Evolutionary conservation across 208 protist species (phyloP), one percentile per base, ranked within the genome.

Genomic region (Wallacemonas sp.): DNA sequence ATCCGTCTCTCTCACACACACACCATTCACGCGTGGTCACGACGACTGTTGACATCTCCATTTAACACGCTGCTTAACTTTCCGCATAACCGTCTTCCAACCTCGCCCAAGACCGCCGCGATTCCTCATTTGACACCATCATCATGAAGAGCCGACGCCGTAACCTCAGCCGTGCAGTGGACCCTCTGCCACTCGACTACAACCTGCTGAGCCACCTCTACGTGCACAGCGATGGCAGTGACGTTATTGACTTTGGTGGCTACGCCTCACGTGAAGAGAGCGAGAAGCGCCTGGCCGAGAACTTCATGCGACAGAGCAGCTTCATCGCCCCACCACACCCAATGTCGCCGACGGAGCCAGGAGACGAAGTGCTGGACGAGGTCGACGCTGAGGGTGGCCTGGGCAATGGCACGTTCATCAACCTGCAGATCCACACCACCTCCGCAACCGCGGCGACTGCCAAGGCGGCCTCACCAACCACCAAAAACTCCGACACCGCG

Each of bases 161-260:
- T 48, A 63, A 78, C 21, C 49, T 67, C 24, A 36, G 36, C 74
- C 36, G 77, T 36, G 60, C 65, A 68, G 65, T 76, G 14, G 67
- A 87, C 46, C 84, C 80, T 19, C 72, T 64, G 1, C 72, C 82
- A 1, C 93, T 93, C 43, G 75, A 91, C 49, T 91, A 92, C 58
- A 82, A 80, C 0, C 73, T 95, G 9, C 72, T 92, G 16, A 87
- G 86, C 41, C 75, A 78, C 55, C 68, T 87, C 19, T 87, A 90
- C 72, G 70, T 95, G 34, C 82, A 92, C 49, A 76, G 76, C 8
- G 75, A 93, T 26, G 85, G 83, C 36, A 83, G 78, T 17, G 86
- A 95, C 26, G 72, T 95, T 14, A 76, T 95, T 39, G 84, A 95
- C 68, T 90, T 92, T 72, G 79, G 76, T 30, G 90, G 90, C 14